A percentile compares a stretch with the other conserved stretches of the same genome.
phyloP scores from a whole-genome alignment of 208 protist species.

The Leishmania tarentolae region DNA sequence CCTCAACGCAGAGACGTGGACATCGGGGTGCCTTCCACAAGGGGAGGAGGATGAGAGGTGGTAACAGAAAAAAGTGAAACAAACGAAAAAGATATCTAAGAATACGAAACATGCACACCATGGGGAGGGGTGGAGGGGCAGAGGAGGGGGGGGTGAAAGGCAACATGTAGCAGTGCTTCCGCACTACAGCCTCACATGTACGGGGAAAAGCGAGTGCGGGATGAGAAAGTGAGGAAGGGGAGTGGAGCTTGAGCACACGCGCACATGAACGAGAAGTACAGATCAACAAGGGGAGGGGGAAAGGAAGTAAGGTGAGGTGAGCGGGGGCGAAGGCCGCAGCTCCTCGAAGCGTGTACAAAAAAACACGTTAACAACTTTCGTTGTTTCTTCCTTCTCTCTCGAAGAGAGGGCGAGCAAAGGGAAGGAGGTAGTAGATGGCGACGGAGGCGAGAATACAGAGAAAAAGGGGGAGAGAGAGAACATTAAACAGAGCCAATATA shows the following conservation, averaged over 20 bases:
- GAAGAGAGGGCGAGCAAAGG: not conserved
- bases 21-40: not conserved
- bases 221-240: not conserved
- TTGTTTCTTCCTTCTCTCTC: not conserved
- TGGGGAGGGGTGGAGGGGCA: not conserved
- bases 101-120: not conserved
- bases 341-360: not conserved
- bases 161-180: slow-evolving; percentile 2
- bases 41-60: not conserved
- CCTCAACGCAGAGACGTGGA: not conserved
- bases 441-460: not conserved
- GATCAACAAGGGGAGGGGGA: not conserved
- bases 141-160: not conserved
- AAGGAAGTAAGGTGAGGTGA: no score
- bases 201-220: not conserved
- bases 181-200: not conserved
- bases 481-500: not conserved
- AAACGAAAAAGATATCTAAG: not conserved
- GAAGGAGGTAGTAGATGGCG: not conserved
- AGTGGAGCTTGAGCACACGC: not conserved
- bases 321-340: not conserved
- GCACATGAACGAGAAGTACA: slow-evolving; percentile 7
- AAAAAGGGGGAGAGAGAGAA: not conserved
- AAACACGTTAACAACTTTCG: not conserved
- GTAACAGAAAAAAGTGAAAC: not conserved